Evolutionary conservation across 805 yeast species (phyloP).

Genomic region (Huiozyma sinensis): DNA sequence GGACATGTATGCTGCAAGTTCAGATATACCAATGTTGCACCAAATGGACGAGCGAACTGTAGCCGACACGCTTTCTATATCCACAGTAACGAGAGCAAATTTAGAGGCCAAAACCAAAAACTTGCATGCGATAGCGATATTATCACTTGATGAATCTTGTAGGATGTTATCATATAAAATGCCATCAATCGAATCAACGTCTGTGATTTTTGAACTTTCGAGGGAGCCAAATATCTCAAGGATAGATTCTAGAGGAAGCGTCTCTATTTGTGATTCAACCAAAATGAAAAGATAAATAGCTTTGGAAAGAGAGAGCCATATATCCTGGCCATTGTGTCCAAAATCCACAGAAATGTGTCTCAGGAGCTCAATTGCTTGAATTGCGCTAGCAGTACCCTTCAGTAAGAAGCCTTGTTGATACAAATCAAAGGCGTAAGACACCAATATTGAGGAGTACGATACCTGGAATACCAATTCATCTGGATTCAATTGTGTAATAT

Average conservation of each 20-base stretch:
- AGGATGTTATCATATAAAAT: slow-evolving; percentile 11
- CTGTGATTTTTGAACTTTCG: slow-evolving; percentile 13
- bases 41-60: slow-evolving; percentile 43
- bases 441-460: slow-evolving; percentile 46
- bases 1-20: slow-evolving; percentile 36
- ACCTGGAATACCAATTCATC: slow-evolving; percentile 40
- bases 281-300: slow-evolving; percentile 42
- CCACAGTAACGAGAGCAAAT: slow-evolving; percentile 30
- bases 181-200: slow-evolving; percentile 22
- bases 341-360: slow-evolving; percentile 11
- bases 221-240: slow-evolving; percentile 20
- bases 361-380: slow-evolving; percentile 33
- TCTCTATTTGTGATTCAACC: slow-evolving; percentile 42
- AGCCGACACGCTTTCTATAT: slow-evolving; percentile 26
- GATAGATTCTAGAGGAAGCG: slow-evolving; percentile 39
- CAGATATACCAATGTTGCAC: slow-evolving; percentile 65
- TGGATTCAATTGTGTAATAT: slow-evolving; percentile 35
- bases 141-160: slow-evolving; percentile 16
- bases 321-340: slow-evolving; percentile 32
- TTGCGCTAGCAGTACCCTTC: slow-evolving; percentile 44
- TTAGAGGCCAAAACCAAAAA: slow-evolving; percentile 38
- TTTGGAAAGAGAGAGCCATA: slow-evolving; percentile 62
- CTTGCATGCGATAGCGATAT: slow-evolving; percentile 29
- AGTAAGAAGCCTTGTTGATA: slow-evolving; percentile 54
- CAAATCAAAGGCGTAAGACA: slow-evolving; percentile 43